Conservation (phyloP, 768 basidiomycete species). For the Auriculariales sp. region DNA sequence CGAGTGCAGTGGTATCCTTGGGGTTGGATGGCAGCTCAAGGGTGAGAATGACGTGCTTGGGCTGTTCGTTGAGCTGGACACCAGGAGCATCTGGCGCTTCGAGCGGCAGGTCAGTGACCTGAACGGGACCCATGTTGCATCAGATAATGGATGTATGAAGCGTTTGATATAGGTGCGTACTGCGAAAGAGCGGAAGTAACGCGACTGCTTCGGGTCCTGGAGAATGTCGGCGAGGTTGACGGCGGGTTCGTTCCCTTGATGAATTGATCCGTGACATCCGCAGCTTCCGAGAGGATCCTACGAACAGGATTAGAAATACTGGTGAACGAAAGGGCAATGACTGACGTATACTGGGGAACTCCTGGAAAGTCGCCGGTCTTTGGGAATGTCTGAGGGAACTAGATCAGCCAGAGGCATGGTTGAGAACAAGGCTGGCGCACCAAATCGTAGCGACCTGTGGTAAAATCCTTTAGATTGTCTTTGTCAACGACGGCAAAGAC, state of each 20-base stretch:
- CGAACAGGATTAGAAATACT: constrained; percentile 4
- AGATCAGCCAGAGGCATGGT: constrained; percentile 1
- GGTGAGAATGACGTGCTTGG: constrained; percentile 65
- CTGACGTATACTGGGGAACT: constrained; percentile 49
- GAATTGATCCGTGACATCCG: constrained; percentile 69
- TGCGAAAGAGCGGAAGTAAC: constrained; percentile 77
- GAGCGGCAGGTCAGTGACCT: constrained; percentile 79
- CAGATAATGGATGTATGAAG: constrained; percentile 1
- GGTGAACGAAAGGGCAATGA: not conserved
- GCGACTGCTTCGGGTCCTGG: constrained; percentile 44
- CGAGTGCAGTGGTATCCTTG: constrained; percentile 38
- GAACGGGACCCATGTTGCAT: constrained; percentile 3
- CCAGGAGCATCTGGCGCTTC: constrained; percentile 46
- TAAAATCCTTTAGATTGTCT: constrained; percentile 55
- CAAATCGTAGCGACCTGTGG: constrained; percentile 71
- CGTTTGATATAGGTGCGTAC: constrained; percentile 26
- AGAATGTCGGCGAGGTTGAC: constrained; percentile 40
- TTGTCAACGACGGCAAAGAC: constrained; percentile 80
- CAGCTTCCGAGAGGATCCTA: constrained; percentile 44
- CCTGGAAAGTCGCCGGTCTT: constrained; percentile 52
- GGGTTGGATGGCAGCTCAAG: constrained; percentile 40
- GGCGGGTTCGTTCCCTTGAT: constrained; percentile 40
- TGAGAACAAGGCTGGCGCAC: constrained; percentile 31
- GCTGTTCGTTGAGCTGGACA: constrained; percentile 32
- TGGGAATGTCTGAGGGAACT: constrained; percentile 53